Percentiles rank a stretch among this genome's conserved stretches.
Evolutionary conservation across 1,284 basidiomycete genomes (phyloP).

Genomic region (Limonomyces culmigenus): DNA sequence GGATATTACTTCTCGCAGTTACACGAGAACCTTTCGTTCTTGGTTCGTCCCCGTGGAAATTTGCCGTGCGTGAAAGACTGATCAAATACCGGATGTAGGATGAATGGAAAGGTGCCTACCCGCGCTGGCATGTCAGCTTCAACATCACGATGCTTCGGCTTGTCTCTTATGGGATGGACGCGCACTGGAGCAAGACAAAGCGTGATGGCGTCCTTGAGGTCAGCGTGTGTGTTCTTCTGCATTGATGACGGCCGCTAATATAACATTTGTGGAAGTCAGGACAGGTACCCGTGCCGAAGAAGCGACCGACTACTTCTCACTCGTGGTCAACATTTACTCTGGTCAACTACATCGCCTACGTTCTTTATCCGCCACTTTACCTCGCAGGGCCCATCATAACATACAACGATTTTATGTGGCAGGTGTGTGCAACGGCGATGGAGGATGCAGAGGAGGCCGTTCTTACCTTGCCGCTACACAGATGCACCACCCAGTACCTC

Average conservation of each 20-base stretch:
- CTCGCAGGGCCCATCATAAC: conserved; percentile 94
- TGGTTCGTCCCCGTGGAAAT: conserved; percentile 23
- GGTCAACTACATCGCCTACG: conserved; percentile 54
- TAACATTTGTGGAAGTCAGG: no score
- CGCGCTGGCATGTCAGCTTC: conserved; percentile 88
- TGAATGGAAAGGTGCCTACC: conserved; percentile 46
- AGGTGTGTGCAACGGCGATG: no score
- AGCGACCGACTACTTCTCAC: conserved; percentile 32
- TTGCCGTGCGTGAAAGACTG: conserved; percentile 4
- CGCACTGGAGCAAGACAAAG: no score
- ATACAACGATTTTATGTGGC: conserved; percentile 90
- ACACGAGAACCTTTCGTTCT: conserved; percentile 30
- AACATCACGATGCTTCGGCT: conserved; percentile 96
- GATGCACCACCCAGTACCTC: conserved; percentile 33
- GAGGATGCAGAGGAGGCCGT: no score
- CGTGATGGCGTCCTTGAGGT: no score
- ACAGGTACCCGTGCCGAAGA: no score
- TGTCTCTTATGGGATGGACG: conserved; percentile 87
- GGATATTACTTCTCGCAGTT: conserved; percentile 61
- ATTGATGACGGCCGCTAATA: no score
- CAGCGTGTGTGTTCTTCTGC: no score
- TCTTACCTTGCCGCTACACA: conserved; percentile 11
- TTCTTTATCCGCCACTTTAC: conserved; percentile 84
- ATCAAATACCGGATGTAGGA: conserved; percentile 61
- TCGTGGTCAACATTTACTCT: conserved; percentile 34